Evolutionary conservation across 2,329 filamentous ascomycete species (phyloP).

Genomic region (Trichophyton rubrum): DNA sequence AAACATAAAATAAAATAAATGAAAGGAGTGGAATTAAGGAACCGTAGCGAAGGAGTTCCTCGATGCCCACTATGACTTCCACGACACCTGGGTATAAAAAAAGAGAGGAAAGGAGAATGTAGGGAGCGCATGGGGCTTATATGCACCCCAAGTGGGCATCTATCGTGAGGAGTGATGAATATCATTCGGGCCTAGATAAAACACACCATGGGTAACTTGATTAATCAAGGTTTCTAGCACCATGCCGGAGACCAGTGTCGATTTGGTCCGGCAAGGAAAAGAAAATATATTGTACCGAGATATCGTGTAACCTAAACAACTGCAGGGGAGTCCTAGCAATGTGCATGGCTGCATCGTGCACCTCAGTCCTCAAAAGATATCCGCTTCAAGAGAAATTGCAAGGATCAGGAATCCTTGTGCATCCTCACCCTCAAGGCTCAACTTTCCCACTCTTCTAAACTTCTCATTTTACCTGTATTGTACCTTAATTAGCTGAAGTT

Average conservation of each 20-base stretch:
- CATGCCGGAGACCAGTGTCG: background rate
- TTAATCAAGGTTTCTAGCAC: background rate
- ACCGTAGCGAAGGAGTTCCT: constrained; percentile 39
- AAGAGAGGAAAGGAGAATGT: background rate
- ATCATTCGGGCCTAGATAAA: background rate
- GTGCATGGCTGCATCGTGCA: background rate
- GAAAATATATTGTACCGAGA: background rate
- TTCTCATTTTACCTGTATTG: background rate
- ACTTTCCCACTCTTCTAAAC: background rate
- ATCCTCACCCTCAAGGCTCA: background rate
- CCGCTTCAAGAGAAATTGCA: background rate
- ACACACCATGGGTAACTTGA: background rate
- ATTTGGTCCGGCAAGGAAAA: background rate
- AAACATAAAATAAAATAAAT: background rate
- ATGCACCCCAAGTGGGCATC: background rate
- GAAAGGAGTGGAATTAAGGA: constrained; percentile 22
- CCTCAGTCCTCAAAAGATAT: background rate
- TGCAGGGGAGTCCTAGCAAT: background rate
- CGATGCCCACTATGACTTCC: background rate
- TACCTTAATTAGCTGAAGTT: background rate
- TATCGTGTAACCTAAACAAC: background rate
- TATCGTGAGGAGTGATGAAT: background rate
- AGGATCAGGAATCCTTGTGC: background rate
- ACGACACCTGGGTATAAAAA: background rate
- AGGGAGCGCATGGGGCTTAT: background rate